A percentile compares a stretch with the other conserved stretches of the same genome.
phyloP scores from a whole-genome alignment of 1,139 yeast genomes.

The Debaryomycetaceae sp. region DNA sequence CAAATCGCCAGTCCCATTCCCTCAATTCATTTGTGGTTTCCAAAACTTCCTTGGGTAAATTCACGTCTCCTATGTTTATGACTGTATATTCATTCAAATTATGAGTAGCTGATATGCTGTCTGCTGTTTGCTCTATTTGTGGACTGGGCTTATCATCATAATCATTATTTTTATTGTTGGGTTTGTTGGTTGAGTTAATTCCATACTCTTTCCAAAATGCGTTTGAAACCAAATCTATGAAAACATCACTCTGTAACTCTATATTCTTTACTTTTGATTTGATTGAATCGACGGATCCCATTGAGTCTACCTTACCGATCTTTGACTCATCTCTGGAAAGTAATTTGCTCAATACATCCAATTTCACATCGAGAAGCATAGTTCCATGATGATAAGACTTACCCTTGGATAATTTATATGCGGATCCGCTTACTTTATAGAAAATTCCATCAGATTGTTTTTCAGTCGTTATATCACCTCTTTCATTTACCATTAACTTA shows the following conservation, averaged over 20 bases:
- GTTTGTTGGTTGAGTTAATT: conserved; percentile 5
- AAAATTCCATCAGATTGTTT: conserved; percentile 22
- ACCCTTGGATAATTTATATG: conserved; percentile 80
- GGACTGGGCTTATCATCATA: too few species aligned
- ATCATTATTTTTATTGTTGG: too few species aligned
- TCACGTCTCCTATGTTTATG: conserved; percentile 2
- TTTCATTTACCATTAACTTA: conserved; percentile 47
- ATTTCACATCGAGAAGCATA: conserved; percentile 71
- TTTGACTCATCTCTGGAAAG: conserved; percentile 46
- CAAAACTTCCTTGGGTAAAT: conserved; percentile 46
- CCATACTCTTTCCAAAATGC: conserved; percentile 53
- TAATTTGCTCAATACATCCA: conserved; percentile 55
- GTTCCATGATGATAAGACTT: conserved; percentile 96
- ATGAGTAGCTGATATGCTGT: conserved; percentile 13
- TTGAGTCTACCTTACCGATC: conserved; percentile 52
- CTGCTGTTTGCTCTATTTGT: conserved; percentile 9
- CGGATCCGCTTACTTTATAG: conserved; percentile 82
- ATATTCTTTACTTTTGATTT: conserved; percentile 73
- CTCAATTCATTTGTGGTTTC: conserved; percentile 42
- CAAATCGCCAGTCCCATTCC: conserved; percentile 71
- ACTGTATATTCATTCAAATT: not conserved
- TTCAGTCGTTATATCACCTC: conserved; percentile 73
- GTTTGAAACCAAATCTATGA: conserved; percentile 70
- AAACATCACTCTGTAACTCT: conserved; percentile 41
- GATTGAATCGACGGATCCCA: conserved; percentile 70